These are phyloP conservation scores for Suhomyces terraborum DNA, from an alignment of 1,139 yeast genomes.

Conservation along the genomic window DNA sequence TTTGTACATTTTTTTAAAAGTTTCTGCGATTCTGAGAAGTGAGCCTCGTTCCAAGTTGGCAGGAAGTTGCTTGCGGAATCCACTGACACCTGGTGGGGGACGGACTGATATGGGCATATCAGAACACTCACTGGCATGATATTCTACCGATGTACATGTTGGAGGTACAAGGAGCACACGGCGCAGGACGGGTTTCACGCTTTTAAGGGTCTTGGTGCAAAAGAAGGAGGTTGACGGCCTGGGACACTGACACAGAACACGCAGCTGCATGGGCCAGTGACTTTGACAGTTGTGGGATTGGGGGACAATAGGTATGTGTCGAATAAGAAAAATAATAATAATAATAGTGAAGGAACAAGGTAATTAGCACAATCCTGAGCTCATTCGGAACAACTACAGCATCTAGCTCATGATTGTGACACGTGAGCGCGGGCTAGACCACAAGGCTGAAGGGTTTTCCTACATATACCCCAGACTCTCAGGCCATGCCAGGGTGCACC, in stretches of 20 bases:
- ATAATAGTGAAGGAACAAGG: too few relatives aligned
- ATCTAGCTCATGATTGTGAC: too few relatives aligned
- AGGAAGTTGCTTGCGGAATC: constrained; percentile 2
- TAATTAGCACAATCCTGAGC: too few relatives aligned
- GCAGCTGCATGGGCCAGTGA: background rate
- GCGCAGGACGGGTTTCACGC: too few relatives aligned
- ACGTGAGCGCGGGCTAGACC: background rate
- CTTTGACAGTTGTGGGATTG: background rate
- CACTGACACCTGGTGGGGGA: background rate
- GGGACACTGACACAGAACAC: too few relatives aligned
- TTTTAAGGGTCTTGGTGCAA: too few relatives aligned
- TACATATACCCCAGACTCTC: constrained; percentile 1
- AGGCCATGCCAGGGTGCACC: constrained; percentile 1
- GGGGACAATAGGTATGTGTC: too few relatives aligned
- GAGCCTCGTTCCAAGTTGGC: background rate
- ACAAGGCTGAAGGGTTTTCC: background rate
- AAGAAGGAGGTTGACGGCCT: too few relatives aligned
- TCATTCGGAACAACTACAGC: background rate
- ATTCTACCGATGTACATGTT: too few relatives aligned
- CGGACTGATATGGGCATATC: background rate
- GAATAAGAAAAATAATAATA: too few relatives aligned
- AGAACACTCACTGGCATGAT: too few relatives aligned
- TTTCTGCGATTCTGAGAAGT: background rate
- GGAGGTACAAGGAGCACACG: background rate
- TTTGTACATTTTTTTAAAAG: background rate